A percentile compares a stretch with the other conserved stretches of the same genome.
phyloP scores from a whole-genome alignment of 129 eudicot genomes.

The Artemisia argyi region DNA sequence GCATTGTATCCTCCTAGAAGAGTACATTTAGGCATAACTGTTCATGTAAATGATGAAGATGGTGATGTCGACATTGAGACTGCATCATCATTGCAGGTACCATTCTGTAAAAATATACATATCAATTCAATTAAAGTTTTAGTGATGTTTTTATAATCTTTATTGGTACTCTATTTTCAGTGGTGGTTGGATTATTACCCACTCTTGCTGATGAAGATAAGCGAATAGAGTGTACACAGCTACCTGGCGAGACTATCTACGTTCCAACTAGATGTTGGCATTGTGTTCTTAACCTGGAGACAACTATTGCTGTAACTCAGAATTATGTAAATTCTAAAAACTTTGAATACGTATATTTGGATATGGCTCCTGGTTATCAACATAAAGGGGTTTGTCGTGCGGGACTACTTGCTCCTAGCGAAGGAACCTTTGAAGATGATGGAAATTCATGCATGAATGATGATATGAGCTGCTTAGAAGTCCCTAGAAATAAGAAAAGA shows the following conservation, averaged over 20 bases:
- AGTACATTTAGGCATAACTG: conserved; percentile 96
- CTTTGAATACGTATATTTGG: too few species aligned
- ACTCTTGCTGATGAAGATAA: conserved; percentile 74
- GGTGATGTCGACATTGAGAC: conserved; percentile 93
- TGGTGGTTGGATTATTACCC: conserved; percentile 99
- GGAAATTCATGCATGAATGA: too few species aligned
- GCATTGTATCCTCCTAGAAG: conserved; percentile 97
- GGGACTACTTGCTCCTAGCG: too few species aligned
- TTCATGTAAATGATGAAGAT: conserved; percentile 94
- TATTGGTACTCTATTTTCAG: conserved; percentile 29
- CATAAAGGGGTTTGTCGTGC: too few species aligned
- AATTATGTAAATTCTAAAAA: too few species aligned
- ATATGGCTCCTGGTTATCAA: too few species aligned
- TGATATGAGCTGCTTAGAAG: too few species aligned
- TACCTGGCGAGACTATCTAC: conserved; percentile 92
- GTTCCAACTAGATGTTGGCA: conserved; percentile 99
- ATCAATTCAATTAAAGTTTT: background rate
- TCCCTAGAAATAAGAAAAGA: too few species aligned
- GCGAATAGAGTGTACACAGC: conserved; percentile 91
- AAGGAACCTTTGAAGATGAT: too few species aligned
- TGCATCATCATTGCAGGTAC: conserved; percentile 92
- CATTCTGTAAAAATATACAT: conserved; percentile 13
- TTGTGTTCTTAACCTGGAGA: conserved; percentile 87
- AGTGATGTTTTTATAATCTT: conserved; percentile 4
- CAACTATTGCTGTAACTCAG: too few species aligned